Conservation (phyloP, 1,139 yeast species). For the Suhomyces anneliseae region DNA sequence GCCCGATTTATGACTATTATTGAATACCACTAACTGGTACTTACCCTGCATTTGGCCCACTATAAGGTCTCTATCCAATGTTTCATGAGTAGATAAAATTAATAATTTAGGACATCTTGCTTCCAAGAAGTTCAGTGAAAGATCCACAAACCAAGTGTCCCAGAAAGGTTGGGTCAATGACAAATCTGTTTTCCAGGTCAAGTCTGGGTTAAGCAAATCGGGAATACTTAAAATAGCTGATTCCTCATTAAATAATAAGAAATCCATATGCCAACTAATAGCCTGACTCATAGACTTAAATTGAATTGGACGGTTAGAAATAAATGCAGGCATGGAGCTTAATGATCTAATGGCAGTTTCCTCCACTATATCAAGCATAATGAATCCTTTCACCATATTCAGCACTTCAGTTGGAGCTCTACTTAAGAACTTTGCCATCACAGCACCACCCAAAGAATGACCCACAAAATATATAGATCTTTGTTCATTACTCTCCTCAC, state of each 20-base stretch:
- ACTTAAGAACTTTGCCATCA: conserved; percentile 53
- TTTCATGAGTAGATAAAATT: conserved; percentile 87
- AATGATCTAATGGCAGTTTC: conserved; percentile 82
- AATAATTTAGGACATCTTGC: conserved; percentile 64
- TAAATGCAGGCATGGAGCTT: conserved; percentile 61
- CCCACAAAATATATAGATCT: conserved; percentile 60
- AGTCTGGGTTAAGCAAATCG: conserved; percentile 40
- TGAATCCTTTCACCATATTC: conserved; percentile 55
- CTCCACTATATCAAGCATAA: conserved; percentile 88
- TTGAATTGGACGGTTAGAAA: conserved; percentile 57
- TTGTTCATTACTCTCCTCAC: conserved; percentile 4
- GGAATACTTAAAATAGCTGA: conserved; percentile 84
- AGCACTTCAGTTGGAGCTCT: neutral
- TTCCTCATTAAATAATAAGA: conserved; percentile 52
- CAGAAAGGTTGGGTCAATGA: conserved; percentile 63
- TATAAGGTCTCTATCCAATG: conserved; percentile 77
- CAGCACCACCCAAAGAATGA: conserved; percentile 91
- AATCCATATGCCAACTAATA: conserved; percentile 76
- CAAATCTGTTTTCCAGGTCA: conserved; percentile 67
- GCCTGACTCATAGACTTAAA: conserved; percentile 60
- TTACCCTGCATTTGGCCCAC: conserved; percentile 98
- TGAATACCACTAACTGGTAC: conserved; percentile 83
- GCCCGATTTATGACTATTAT: conserved; percentile 59
- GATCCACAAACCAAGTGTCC: conserved; percentile 75
- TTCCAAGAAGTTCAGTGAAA: conserved; percentile 63